phyloP scores from a whole-genome alignment of 2,329 filamentous ascomycete genomes.

The Sclerotiophoma versabilis region DNA sequence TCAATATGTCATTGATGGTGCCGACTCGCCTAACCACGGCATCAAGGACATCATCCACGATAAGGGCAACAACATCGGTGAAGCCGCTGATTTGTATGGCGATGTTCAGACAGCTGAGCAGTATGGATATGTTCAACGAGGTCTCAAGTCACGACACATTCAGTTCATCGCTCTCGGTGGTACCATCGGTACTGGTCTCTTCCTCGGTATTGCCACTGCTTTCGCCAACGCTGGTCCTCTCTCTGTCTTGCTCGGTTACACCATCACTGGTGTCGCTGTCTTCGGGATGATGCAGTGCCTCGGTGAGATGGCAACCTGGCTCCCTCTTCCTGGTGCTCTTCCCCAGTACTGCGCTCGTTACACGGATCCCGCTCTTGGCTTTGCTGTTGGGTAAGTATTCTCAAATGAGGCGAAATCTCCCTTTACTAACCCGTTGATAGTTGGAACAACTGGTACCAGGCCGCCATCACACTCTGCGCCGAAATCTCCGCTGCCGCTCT shows the following conservation, averaged over 20 bases:
- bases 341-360: conserved; percentile 50
- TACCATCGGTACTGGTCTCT: conserved; percentile 56
- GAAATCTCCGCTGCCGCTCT: conserved; percentile 47
- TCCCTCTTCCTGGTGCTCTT: conserved; percentile 49
- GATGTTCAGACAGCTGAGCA: conserved; percentile 59
- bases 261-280: conserved; percentile 44
- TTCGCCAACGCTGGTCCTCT: conserved; percentile 45
- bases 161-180: conserved; percentile 67
- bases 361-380: conserved; percentile 55
- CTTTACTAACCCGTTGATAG: conserved; percentile 2
- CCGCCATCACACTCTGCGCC: conserved; percentile 44
- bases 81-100: conserved; percentile 62
- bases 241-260: conserved; percentile 48
- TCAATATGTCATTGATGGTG: conserved; percentile 29
- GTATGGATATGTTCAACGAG: conserved; percentile 60
- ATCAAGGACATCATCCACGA: conserved; percentile 33
- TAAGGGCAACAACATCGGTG: conserved; percentile 45
- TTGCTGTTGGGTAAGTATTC: conserved; percentile 14
- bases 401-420: background rate
- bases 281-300: conserved; percentile 53
- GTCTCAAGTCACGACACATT: conserved; percentile 63
- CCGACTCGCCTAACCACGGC: conserved; percentile 26
- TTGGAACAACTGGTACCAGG: conserved; percentile 43
- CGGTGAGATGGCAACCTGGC: conserved; percentile 53
- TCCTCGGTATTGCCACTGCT: conserved; percentile 44